Evolutionary conservation across 1,284 basidiomycete species (phyloP), one percentile per base, ranked within the genome.

Genomic region (Leccinum solheimii): DNA sequence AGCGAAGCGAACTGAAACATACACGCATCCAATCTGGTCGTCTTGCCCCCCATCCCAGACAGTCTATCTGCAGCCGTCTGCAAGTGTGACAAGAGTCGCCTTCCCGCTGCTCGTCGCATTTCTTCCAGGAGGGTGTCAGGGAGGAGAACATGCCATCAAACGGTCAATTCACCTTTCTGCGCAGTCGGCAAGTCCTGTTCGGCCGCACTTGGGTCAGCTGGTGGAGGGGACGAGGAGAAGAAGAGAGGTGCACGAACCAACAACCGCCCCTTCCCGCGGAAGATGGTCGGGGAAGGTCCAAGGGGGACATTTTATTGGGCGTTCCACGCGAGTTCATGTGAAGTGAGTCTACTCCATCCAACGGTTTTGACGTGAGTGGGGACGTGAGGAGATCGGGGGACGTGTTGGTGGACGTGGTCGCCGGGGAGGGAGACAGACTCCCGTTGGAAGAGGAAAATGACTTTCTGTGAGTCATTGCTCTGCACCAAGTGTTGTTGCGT

Each of bases 11-110:
- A 43, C 40, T 38, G 30, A 40, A 43, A 81, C 88, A 76, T 68
- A 91, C 90, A 66, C 89, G 78, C 90, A 92, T 91, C 90, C 90
- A 92, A 62, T 91, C 90, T 19, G 90, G 91, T 57, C 90, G 83
- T 70, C 83, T 88, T 14, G 86, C 79, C 6, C 90, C 91, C 90
- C 90, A 92, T 19, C 90, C 91, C 4, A 92, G 79, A 75, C 90
- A 92, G 54, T 88, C 81, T 69, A 92, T 88, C 58, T 84, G 85
- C 23, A 92, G 79, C 48, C 90, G 87, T 65, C 83, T 82, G 72
- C 90, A 92, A 0, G 90, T 92, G 68, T 85, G 82, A 75, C 90
- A 92, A 3, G 90, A 87, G 72, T 88, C 84, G 64, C 84, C 86
- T 71, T 90, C 86, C 66, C 87, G 84, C 68, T 89, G 85, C 70